Base-by-base conservation (phyloP, 2,329 filamentous ascomycete species). In the Aureobasidium sp. region DNA sequence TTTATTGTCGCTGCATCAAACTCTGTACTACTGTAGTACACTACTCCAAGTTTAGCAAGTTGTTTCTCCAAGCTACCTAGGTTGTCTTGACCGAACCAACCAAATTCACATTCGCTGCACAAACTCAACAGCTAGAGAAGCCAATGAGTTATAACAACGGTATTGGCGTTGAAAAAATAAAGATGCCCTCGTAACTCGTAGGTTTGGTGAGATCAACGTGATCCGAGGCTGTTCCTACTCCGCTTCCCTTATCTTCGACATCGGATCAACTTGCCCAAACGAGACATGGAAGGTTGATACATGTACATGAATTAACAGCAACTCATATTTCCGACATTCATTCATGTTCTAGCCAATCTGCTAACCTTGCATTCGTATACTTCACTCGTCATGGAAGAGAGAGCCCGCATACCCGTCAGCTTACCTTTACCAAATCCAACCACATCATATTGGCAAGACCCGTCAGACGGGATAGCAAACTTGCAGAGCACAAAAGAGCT, bases 401-500 rank as follows among this genome's bases (percentile, higher is more conserved):
- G 62, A 50, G 63, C 62, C 7, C 49, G 29, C 13, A 62, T 66
- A 31, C 61, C 59, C 3, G 61, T 64, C 6, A 62, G 63, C 5
- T 66, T 69, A 19, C 74, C 74, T 13, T 61, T 68, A 17, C 23
- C 66, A 21, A 65, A 70, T 23, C 73, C 74, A 6, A 67, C 73
- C 6, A 65, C 69, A 8, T 75, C 74, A 5, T 77, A 76, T 64
- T 77, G 74, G 74, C 74, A 76, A 50, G 64, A 66, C 1, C 72
- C 74, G 13, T 72, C 71, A 60, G 71, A 69, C 0, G 67, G 70
- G 1, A 69, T 76, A 23, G 70, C 74, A 13, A 69, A 71, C 45
- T 60, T 68, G 9, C 65, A 68, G 17, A 66, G 66, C 33, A 67
- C 68, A 0, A 60, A 67, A 9, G 43, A 62, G 0, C 60, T 68